Percentiles rank a stretch among this genome's conserved stretches.
phyloP scores from a whole-genome alignment of 768 basidiomycete species.

The Auricularia heimuer region DNA sequence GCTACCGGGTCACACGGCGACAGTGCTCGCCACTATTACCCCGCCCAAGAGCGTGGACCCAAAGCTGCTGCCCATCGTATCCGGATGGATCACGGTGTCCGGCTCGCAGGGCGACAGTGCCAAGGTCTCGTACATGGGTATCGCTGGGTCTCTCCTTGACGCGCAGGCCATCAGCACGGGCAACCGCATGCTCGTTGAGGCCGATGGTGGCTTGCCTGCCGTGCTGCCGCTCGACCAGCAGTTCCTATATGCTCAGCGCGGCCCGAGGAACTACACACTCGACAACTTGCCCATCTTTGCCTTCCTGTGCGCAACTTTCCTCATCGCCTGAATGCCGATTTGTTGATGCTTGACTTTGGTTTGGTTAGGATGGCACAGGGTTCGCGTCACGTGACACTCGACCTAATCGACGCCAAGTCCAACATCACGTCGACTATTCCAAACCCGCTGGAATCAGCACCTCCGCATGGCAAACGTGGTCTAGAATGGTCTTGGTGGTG shows the following conservation, averaged over 20 bases:
- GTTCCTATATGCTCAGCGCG: too few species aligned
- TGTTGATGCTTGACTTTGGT: too few species aligned
- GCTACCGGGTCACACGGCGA: conserved; percentile 30
- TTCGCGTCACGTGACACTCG: neutral
- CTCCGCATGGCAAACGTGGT: neutral
- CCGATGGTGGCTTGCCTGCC: neutral
- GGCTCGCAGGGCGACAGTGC: conserved; percentile 17
- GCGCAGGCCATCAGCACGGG: conserved; percentile 38
- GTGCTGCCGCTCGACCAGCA: neutral
- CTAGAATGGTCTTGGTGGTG: too few species aligned
- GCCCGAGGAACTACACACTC: too few species aligned
- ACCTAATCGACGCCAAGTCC: neutral
- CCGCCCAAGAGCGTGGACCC: conserved; percentile 34
- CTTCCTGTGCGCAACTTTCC: too few species aligned
- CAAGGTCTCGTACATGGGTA: conserved; percentile 39
- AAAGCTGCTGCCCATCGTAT: conserved; percentile 45
- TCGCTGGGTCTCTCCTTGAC: conserved; percentile 32
- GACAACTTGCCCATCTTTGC: too few species aligned
- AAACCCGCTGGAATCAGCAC: neutral
- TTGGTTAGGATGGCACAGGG: neutral
- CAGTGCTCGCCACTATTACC: conserved; percentile 35
- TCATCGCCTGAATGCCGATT: too few species aligned
- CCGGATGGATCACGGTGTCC: conserved; percentile 40
- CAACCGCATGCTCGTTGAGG: neutral
- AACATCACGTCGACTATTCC: neutral